Percentiles rank a stretch among this genome's conserved stretches.
These are phyloP conservation scores for Aspergillaceae sp. DNA, from an alignment of 2,329 filamentous ascomycete species.

Conservation along the genomic window DNA sequence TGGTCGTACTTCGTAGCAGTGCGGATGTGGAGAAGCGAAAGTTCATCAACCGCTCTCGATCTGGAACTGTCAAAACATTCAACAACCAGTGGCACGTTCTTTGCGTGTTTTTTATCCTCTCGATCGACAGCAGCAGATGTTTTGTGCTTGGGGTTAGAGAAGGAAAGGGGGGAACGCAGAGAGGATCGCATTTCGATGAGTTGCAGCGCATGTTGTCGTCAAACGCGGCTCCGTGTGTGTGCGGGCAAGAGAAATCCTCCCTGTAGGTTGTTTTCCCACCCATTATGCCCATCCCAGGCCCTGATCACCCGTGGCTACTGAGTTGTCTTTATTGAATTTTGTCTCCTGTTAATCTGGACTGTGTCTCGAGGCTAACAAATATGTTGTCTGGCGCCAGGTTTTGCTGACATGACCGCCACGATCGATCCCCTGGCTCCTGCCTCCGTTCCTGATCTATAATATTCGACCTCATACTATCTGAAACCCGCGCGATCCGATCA, in stretches of 20 bases:
- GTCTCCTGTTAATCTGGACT: too few species aligned
- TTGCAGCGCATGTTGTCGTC: slow-evolving; percentile 10
- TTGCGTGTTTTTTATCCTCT: background rate
- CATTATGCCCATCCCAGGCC: too few species aligned
- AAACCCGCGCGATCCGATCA: slow-evolving; percentile 5
- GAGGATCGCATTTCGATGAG: slow-evolving; percentile 10
- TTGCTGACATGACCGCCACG: slow-evolving; percentile 26
- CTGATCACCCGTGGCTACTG: too few species aligned
- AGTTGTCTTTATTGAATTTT: too few species aligned
- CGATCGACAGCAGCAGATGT: background rate
- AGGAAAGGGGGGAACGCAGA: background rate
- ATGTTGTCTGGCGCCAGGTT: slow-evolving; percentile 8
- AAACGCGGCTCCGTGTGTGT: slow-evolving; percentile 13
- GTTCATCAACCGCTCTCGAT: slow-evolving; percentile 25
- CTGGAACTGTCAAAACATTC: slow-evolving; percentile 2
- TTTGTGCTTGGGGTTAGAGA: background rate
- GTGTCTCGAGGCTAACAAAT: slow-evolving; percentile 5
- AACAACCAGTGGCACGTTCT: background rate
- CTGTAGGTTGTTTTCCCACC: slow-evolving; percentile 11
- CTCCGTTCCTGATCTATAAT: slow-evolving; percentile 16
- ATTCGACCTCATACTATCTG: slow-evolving; percentile 15
- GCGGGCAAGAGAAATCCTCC: slow-evolving; percentile 17
- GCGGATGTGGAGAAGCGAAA: slow-evolving; percentile 27
- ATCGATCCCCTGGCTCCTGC: slow-evolving; percentile 25
- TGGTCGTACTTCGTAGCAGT: slow-evolving; percentile 7